Evolutionary conservation across 2,329 filamentous ascomycete species (phyloP), one percentile per base, ranked within the genome.

Genomic region (Sclerotinia borealis): DNA sequence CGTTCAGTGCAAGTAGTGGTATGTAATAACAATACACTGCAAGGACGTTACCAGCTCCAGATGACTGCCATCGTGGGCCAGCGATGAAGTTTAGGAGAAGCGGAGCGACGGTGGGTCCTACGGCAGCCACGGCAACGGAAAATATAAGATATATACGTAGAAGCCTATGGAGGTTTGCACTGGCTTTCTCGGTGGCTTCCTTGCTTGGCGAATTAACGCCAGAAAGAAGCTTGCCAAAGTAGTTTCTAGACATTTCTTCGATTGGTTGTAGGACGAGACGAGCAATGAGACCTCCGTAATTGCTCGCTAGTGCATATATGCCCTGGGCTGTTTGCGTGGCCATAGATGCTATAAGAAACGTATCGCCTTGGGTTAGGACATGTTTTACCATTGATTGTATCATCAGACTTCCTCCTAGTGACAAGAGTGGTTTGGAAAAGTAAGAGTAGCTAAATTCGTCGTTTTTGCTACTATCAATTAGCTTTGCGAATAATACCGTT

Each of bases 201-300:
- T 66, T 65, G 52, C 65, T 70, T 50, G 64, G 71, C 17, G 68
- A 45, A 5, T 74, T 67, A 3, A 72, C 62, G 1, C 76, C 73
- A 0, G 81, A 76, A 27, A 97, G 85, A 0, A 96, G 80, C 39
- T 89, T 89, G 59, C 92, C 93, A 71, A 98, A 97, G 73, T 96
- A 87, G 72, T 88, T 92, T 45, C 96, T 88, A 67, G 90, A 93
- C 74, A 89, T 93, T 76, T 99, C 96, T 76, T 99, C 95, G 65
- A 99, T 86, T 9, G 95, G 96, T 72, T 98, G 95, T 75, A 99
- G 93, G 58, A 99, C 79, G 67, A 98, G 85, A 3, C 95, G 85
- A 0, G 95, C 95, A 34, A 96, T 79, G 0, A 99, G 83, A 2
- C 93, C 91, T 27, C 95, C 95, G 74, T 95, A 99, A 76, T 98